Evolutionary conservation across 805 yeast genomes (phyloP).

Genomic region (Yarrowia keelungensis): DNA sequence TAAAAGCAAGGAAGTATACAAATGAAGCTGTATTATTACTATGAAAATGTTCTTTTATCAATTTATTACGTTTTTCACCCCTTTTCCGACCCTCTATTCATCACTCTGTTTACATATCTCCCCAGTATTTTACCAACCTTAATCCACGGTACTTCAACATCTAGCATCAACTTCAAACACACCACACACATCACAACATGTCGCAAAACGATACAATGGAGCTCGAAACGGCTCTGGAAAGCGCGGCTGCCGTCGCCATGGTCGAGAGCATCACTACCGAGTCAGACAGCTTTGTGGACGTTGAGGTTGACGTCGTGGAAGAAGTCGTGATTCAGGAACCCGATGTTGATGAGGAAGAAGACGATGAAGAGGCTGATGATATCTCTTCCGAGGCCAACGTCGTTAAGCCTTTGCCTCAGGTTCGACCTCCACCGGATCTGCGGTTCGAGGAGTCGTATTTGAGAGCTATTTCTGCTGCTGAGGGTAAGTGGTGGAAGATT

Average conservation of each 20-base stretch:
- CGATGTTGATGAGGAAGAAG: slow-evolving; percentile 10
- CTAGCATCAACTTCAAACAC: neutral
- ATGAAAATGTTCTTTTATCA: too few relatives aligned
- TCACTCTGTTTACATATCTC: neutral
- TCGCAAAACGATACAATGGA: slow-evolving; percentile 1
- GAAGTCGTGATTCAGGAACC: neutral
- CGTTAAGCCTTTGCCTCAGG: slow-evolving; percentile 4
- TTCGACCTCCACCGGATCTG: slow-evolving; percentile 45
- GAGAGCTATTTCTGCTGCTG: slow-evolving; percentile 48
- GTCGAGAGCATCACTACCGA: neutral
- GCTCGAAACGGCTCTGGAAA: neutral
- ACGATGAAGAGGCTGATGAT: neutral
- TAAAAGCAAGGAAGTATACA: too few relatives aligned
- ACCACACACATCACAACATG: neutral
- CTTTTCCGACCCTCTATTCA: too few relatives aligned
- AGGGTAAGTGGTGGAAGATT: slow-evolving; percentile 45
- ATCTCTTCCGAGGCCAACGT: neutral
- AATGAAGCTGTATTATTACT: too few relatives aligned
- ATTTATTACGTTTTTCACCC: too few relatives aligned
- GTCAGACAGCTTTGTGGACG: neutral
- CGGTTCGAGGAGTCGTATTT: slow-evolving; percentile 48
- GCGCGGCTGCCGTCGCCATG: neutral
- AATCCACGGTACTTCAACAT: neutral
- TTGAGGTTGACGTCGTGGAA: neutral
- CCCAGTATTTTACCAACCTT: neutral